Percentiles rank a stretch among this genome's conserved stretches.
These are phyloP conservation scores for Melaleuca quinquenervia DNA, from an alignment of 345 rosid genomes.

Conservation along the genomic window DNA sequence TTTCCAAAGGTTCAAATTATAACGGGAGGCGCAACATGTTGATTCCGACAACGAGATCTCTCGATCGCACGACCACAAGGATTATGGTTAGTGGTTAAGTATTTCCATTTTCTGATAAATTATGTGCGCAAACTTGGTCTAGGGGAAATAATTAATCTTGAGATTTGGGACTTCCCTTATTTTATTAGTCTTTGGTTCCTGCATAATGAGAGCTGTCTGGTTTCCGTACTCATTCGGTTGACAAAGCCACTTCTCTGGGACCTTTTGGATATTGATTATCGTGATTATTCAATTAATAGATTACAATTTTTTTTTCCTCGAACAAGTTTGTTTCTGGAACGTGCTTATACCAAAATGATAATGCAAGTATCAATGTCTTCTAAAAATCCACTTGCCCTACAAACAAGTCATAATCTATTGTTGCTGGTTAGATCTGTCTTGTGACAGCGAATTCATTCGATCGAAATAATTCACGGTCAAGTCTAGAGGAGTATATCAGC, in stretches of 20 bases:
- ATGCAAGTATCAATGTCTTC: neutral
- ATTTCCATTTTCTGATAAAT: neutral
- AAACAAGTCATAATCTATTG: neutral
- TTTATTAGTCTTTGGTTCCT: neutral
- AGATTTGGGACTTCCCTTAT: neutral
- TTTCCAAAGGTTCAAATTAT: neutral
- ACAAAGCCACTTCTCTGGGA: neutral
- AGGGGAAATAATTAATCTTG: neutral
- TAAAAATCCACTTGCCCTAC: neutral
- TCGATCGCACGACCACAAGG: neutral
- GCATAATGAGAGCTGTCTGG: neutral
- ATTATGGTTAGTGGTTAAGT: neutral
- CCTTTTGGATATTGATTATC: neutral
- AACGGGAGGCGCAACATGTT: neutral
- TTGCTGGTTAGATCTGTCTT: neutral
- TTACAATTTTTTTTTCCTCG: neutral
- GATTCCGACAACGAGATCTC: constrained; percentile 4
- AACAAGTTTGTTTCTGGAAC: neutral
- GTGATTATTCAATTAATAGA: neutral
- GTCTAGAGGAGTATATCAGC: neutral
- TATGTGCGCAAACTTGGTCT: neutral
- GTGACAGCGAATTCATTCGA: neutral
- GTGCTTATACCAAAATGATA: neutral
- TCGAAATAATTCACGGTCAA: neutral
- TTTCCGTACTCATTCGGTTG: neutral